Percentiles rank a stretch among this genome's conserved stretches.
phyloP scores from a whole-genome alignment of 2,329 filamentous ascomycete genomes.

The Paecilomyces dactylethromorphus region DNA sequence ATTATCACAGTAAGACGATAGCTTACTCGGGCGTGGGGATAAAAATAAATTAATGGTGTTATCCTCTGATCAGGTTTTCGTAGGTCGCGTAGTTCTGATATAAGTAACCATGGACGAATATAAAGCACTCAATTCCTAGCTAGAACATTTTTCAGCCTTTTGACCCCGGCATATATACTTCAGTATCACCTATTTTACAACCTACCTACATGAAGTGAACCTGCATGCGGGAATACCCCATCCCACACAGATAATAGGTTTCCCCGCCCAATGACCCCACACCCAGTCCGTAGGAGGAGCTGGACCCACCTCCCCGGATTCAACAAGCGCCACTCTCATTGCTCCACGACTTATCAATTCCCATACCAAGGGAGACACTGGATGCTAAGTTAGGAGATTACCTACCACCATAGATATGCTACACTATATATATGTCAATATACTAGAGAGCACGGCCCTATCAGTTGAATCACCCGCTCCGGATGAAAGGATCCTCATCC shows the following conservation, averaged over 20 bases:
- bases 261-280: background rate
- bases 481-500: too few species aligned
- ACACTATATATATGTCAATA: too few species aligned
- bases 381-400: too few species aligned
- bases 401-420: too few species aligned
- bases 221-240: background rate
- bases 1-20: background rate
- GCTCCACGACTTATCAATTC: background rate
- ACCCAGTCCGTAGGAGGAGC: too few species aligned
- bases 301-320: background rate
- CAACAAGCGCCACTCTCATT: background rate
- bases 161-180: background rate
- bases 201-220: background rate
- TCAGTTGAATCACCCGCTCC: too few species aligned
- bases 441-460: too few species aligned
- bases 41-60: background rate
- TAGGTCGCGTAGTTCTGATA: background rate
- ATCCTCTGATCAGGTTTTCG: background rate
- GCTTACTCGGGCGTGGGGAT: background rate
- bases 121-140: background rate
- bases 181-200: background rate
- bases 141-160: background rate
- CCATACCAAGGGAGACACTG: too few species aligned
- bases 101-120: background rate
- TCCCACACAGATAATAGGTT: background rate